Evolutionary conservation across 495 filamentous ascomycete genomes (phyloP).

Genomic region (Arthonia radiata): DNA sequence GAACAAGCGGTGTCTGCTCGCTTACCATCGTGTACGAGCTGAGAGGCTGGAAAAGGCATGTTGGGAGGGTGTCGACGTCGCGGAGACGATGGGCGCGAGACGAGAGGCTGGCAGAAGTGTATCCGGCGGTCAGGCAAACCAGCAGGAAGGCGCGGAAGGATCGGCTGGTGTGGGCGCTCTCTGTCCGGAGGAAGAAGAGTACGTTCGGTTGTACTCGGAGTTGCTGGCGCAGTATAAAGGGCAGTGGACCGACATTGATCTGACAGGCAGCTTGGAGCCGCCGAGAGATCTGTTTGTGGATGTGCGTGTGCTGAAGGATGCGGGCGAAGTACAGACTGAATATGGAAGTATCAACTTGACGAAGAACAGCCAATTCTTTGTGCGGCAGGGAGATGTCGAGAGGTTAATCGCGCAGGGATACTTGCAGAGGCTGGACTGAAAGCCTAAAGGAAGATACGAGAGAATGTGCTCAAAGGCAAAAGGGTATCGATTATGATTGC

Average conservation of each 20-base stretch:
- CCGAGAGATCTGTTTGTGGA: conserved; percentile 94
- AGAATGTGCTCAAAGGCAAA: too few relatives aligned
- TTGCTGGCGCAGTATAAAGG: conserved; percentile 91
- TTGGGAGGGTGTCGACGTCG: conserved; percentile 68
- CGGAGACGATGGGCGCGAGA: too few relatives aligned
- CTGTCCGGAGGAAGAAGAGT: conserved; percentile 94
- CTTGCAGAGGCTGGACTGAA: conserved; percentile 69
- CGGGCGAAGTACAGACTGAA: conserved; percentile 96
- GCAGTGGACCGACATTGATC: conserved; percentile 94
- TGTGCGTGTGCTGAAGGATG: conserved; percentile 87
- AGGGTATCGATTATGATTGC: too few relatives aligned
- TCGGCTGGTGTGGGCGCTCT: conserved; percentile 46
- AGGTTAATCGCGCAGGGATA: conserved; percentile 91
- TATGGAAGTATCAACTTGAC: conserved; percentile 96
- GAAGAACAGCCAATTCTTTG: conserved; percentile 95
- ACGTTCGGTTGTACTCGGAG: conserved; percentile 74
- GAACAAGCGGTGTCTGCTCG: conserved; percentile 88
- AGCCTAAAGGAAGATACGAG: too few relatives aligned
- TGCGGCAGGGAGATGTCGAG: conserved; percentile 90
- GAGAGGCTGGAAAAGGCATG: conserved; percentile 87
- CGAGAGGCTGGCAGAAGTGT: conserved; percentile 23
- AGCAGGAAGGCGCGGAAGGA: conserved; percentile 10
- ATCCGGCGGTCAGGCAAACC: conserved; percentile 15
- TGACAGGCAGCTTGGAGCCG: conserved; percentile 86
- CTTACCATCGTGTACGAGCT: conserved; percentile 73